These are phyloP conservation scores for Millerozyma miso DNA, from an alignment of 805 yeast genomes.

Conservation along the genomic window DNA sequence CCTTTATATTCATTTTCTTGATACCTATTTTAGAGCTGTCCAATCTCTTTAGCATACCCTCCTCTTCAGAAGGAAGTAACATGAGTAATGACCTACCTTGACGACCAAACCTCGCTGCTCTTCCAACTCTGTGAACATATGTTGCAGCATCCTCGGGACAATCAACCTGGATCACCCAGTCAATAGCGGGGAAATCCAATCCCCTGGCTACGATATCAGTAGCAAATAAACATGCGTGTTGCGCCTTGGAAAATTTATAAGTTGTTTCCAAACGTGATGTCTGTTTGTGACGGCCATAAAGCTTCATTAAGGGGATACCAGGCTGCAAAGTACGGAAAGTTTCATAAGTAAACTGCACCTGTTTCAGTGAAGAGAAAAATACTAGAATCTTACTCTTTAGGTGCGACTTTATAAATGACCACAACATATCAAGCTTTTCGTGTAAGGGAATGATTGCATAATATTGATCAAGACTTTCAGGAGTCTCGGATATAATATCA, in stretches of 20 bases:
- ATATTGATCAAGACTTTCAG: constrained; percentile 79
- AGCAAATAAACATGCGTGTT: constrained; percentile 77
- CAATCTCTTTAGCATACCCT: constrained; percentile 64
- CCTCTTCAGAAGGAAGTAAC: constrained; percentile 81
- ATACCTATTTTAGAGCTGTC: constrained; percentile 62
- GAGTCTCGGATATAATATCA: constrained; percentile 62
- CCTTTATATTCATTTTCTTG: constrained; percentile 69
- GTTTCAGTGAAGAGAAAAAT: constrained; percentile 82
- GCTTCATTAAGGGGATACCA: constrained; percentile 80
- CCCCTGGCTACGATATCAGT: constrained; percentile 94
- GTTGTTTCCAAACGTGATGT: constrained; percentile 84
- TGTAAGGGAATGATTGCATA: constrained; percentile 67
- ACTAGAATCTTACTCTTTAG: constrained; percentile 75
- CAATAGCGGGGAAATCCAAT: constrained; percentile 86
- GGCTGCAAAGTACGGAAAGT: constrained; percentile 84
- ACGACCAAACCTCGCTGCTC: constrained; percentile 85
- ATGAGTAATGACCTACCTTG: constrained; percentile 77
- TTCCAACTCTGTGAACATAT: constrained; percentile 86
- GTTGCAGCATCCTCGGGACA: constrained; percentile 90
- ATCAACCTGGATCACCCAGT: constrained; percentile 92
- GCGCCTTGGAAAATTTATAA: constrained; percentile 69
- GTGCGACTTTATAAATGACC: constrained; percentile 84
- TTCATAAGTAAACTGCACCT: constrained; percentile 86
- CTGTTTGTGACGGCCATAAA: constrained; percentile 89
- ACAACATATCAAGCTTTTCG: constrained; percentile 80